Evolutionary conservation across 2,329 filamentous ascomycete genomes (phyloP).

Genomic region (Diaporthe nobilis): DNA sequence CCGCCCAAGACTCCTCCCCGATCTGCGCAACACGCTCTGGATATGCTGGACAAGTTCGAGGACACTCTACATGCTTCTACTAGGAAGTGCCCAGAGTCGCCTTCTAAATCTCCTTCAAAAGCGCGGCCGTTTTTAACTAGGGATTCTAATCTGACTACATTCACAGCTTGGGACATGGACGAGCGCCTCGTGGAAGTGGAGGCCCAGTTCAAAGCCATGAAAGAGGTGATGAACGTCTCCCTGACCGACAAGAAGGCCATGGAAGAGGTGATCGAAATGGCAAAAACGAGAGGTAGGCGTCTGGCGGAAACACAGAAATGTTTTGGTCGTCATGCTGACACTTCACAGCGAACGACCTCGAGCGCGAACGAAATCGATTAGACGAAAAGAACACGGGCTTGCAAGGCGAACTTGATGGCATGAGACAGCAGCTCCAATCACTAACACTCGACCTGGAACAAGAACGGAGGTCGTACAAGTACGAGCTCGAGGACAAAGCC

Average conservation of each 20-base stretch:
- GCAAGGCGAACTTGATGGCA: constrained; percentile 73
- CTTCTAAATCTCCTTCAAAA: constrained; percentile 53
- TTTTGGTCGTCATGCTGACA: constrained; percentile 42
- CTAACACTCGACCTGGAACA: constrained; percentile 58
- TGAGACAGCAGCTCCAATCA: constrained; percentile 62
- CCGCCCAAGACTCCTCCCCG: constrained; percentile 50
- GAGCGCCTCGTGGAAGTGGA: constrained; percentile 84
- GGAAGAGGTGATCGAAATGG: constrained; percentile 81
- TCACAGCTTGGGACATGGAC: constrained; percentile 84
- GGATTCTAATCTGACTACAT: constrained; percentile 77
- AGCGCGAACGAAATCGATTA: constrained; percentile 62
- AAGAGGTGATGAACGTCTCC: constrained; percentile 79
- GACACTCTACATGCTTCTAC: constrained; percentile 47
- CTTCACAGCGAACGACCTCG: constrained; percentile 61
- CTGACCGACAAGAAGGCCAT: constrained; percentile 77
- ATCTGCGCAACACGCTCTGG: constrained; percentile 32
- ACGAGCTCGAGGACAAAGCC: constrained; percentile 68
- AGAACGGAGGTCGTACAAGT: constrained; percentile 60
- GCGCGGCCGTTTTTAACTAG: constrained; percentile 72
- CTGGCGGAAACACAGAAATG: constrained; percentile 38
- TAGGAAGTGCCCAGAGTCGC: constrained; percentile 55
- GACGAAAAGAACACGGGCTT: constrained; percentile 64
- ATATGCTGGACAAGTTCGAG: constrained; percentile 46
- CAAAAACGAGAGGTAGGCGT: constrained; percentile 79
- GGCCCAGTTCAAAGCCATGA: constrained; percentile 78